Base-by-base conservation (phyloP, 257 asterid genomes). In the Solanum tacnaense region DNA sequence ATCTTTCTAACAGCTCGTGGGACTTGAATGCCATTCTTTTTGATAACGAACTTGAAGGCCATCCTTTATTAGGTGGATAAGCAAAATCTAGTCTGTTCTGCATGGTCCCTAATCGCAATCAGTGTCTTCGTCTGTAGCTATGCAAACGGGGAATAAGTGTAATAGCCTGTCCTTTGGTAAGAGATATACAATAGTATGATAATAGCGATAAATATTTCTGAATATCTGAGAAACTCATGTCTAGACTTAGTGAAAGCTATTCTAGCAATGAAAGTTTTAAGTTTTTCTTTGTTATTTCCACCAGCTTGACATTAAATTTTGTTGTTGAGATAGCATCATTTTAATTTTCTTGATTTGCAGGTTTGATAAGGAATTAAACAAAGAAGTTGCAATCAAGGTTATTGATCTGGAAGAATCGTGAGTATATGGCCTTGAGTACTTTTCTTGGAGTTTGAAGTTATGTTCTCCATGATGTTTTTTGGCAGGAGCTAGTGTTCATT, bases 351-450 rank as follows among this genome's bases (percentile, higher is more conserved):
- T 89, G 81, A 87, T 88, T 88, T 94, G 95, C 96, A 98, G 99
- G 93, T 98, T 93, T 83, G 99, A 98, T 85, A 95, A 93, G 90
- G 99, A 98, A 85, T 93, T 95, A 58, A 94, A 96, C 92, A 98
- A 93, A 93, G 98, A 92, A 88, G 98, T 98, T 83, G 99, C 99
- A 88, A 95, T 98, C 88, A 98, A 98, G 92, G 98, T 96, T 91
- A 98, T 98, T 88, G 99, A 98, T 92, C 96, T 98, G 76, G 99
- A 98, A 92, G 99, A 98, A 93, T 95, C 99, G 99, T 98, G 93
- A 96, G 99, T 96, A 83, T 21, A 68, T 25, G 49, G 46, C 70
- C 60, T 79, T 84, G 31, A 31, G 44, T 35, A 75, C 58, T 88
- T 85, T n/a, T 23, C 86, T 67, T 75, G n/a, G 68, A 62, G 84